These are phyloP conservation scores for Penstemon davidsonii DNA, from an alignment of 257 asterid species.

Conservation along the genomic window DNA sequence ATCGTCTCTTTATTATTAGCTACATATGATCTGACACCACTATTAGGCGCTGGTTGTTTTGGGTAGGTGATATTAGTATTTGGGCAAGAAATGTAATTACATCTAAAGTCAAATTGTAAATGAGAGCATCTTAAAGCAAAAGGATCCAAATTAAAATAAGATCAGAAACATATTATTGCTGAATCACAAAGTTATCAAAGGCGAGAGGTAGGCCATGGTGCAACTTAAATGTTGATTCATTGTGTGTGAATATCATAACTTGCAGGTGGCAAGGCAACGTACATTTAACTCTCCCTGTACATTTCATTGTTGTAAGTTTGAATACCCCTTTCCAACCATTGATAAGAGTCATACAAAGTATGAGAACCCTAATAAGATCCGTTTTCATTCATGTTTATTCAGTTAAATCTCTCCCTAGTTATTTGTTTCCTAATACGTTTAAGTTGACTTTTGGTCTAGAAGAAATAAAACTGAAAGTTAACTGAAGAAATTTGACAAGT, in stretches of 20 bases:
- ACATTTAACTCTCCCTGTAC: background rate
- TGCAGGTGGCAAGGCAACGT: background rate
- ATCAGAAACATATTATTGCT: no score
- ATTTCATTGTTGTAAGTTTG: slow-evolving; percentile 5
- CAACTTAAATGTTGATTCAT: background rate
- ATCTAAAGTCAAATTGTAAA: background rate
- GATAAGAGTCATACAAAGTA: no score
- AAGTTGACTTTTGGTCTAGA: background rate
- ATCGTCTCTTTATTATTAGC: no score
- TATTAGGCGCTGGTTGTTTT: background rate
- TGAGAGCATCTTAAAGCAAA: background rate
- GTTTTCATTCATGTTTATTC: background rate
- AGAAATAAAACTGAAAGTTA: background rate
- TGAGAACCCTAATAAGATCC: slow-evolving; percentile 2
- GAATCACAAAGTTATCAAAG: background rate
- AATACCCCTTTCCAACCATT: background rate
- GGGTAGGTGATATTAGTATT: background rate
- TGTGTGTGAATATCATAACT: background rate
- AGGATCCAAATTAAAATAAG: no score
- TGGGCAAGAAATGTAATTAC: background rate
- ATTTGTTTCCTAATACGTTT: background rate
- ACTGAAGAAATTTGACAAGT: background rate
- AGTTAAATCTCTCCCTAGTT: background rate
- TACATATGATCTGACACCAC: no score
- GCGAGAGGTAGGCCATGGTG: background rate